These are phyloP conservation scores for Venustampulla echinocandica DNA, from an alignment of 495 filamentous ascomycete species.

Conservation along the genomic window DNA sequence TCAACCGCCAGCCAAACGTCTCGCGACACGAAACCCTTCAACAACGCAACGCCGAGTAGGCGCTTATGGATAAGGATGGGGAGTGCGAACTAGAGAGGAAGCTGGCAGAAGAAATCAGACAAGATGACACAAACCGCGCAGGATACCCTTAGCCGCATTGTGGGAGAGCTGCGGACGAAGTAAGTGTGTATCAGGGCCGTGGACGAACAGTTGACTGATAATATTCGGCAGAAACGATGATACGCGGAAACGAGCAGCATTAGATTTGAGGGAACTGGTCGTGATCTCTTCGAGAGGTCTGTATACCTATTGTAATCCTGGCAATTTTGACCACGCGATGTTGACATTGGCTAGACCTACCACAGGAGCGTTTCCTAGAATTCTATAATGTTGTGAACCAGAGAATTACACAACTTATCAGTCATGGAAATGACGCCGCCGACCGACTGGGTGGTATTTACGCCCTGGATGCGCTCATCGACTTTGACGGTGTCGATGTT, in stretches of 20 bases:
- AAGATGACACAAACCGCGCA: slow-evolving; percentile 21
- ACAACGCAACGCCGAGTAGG: neutral
- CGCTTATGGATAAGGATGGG: slow-evolving; percentile 19
- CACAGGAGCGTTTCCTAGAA: slow-evolving; percentile 63
- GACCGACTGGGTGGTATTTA: slow-evolving; percentile 87
- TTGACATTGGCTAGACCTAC: slow-evolving; percentile 69
- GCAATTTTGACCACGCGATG: neutral
- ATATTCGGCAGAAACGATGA: slow-evolving; percentile 25
- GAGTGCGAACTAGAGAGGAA: slow-evolving; percentile 13
- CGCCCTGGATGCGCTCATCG: slow-evolving; percentile 84
- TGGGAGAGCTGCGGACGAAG: slow-evolving; percentile 20
- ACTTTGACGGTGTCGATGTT: slow-evolving; percentile 90
- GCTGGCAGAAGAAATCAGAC: slow-evolving; percentile 2
- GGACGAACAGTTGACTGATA: slow-evolving; percentile 1
- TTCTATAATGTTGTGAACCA: slow-evolving; percentile 74
- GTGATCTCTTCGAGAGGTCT: slow-evolving; percentile 31
- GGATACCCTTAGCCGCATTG: slow-evolving; percentile 20
- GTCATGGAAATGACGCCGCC: slow-evolving; percentile 73
- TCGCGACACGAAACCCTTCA: neutral
- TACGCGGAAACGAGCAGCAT: slow-evolving; percentile 32
- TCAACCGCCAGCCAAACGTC: too few relatives aligned
- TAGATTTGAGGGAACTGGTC: slow-evolving; percentile 34
- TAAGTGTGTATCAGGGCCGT: neutral
- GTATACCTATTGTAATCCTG: neutral
- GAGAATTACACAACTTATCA: slow-evolving; percentile 65